These are phyloP conservation scores for Lecanicillium sp. DNA, from an alignment of 2,329 filamentous ascomycete species.

Conservation along the genomic window DNA sequence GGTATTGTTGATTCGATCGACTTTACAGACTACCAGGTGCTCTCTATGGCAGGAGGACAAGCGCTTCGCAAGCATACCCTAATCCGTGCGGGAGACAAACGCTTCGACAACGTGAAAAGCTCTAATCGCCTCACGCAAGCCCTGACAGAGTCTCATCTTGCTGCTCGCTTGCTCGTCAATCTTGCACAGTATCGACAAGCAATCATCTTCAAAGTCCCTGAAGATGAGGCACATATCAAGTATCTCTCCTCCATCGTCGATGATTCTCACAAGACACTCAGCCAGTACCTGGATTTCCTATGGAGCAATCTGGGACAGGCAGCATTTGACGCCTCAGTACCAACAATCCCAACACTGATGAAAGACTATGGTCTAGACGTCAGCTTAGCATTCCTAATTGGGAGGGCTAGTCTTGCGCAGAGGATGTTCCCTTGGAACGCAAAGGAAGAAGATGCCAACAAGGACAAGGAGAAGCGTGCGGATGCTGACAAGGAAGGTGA, in stretches of 20 bases:
- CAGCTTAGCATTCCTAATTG: constrained; percentile 76
- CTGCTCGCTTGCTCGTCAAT: constrained; percentile 76
- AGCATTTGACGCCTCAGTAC: constrained; percentile 72
- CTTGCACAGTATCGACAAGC: constrained; percentile 84
- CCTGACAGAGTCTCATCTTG: constrained; percentile 68
- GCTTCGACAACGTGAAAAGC: constrained; percentile 65
- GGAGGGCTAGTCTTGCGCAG: constrained; percentile 63
- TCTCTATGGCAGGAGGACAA: constrained; percentile 82
- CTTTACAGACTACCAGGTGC: constrained; percentile 80
- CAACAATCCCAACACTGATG: constrained; percentile 65
- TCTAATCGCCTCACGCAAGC: constrained; percentile 74
- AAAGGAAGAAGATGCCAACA: constrained; percentile 22
- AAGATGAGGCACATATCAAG: constrained; percentile 75
- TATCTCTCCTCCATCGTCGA: constrained; percentile 82
- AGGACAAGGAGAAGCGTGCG: constrained; percentile 17
- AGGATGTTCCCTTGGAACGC: constrained; percentile 42
- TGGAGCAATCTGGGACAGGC: constrained; percentile 67
- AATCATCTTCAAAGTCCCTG: constrained; percentile 68
- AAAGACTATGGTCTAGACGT: constrained; percentile 71
- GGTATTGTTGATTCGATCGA: constrained; percentile 81
- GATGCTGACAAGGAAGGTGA: constrained; percentile 49
- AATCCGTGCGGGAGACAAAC: constrained; percentile 70
- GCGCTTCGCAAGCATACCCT: constrained; percentile 73
- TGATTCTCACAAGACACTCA: constrained; percentile 76
- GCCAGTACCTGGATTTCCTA: constrained; percentile 83